Base-by-base conservation (phyloP, 2,329 filamentous ascomycete genomes). In the Aspergillus texensis region DNA sequence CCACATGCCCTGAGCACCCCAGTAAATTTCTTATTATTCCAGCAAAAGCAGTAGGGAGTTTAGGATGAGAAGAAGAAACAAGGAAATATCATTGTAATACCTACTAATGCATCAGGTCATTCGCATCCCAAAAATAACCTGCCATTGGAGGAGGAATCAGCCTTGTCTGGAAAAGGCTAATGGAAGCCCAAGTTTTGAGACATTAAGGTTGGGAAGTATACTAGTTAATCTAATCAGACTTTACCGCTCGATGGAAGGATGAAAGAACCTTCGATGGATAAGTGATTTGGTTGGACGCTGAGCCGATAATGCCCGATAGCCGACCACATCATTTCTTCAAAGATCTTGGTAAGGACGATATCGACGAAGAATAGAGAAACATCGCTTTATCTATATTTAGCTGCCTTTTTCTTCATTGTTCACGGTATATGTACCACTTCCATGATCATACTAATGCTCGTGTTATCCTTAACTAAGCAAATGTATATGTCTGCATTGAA, bases 191-290 rank as follows among this genome's bases (percentile, higher is more conserved):
- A 58, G 19, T 41, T 55, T 32, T 60, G 57, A 64, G 64, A 64
- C 57, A 63, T 60, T 58, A 62, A 62, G 61, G 56, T 58, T 56
- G 53, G 53, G 56, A 53, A 26, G 32, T 50, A 62, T 58, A 43
- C 41, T 46, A 58, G 34, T 58, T 36, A 63, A 65, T 68, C 62
- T 64, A 58, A 65, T 62, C 54, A 66, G 32, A 52, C 36, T 57
- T 50, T 62, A 36, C 43, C 58, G 21, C 36, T 54, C 57, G 36
- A 62, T 67, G 65, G 65, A 67, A 68, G 60, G n/a, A 41, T 48
- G 58, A 63, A 60, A 63, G 67, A 68, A 65, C 36, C 46, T 65
- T 67, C 62, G 57, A 66, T 61, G 21, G 43, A 57, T 60, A 57
- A 48, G 58, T 53, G 53, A 41, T 52, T 26, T 57, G 48, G 43